Evolutionary conservation across 2,329 filamentous ascomycete species (phyloP).

Genomic region (Phialophora chinensis): DNA sequence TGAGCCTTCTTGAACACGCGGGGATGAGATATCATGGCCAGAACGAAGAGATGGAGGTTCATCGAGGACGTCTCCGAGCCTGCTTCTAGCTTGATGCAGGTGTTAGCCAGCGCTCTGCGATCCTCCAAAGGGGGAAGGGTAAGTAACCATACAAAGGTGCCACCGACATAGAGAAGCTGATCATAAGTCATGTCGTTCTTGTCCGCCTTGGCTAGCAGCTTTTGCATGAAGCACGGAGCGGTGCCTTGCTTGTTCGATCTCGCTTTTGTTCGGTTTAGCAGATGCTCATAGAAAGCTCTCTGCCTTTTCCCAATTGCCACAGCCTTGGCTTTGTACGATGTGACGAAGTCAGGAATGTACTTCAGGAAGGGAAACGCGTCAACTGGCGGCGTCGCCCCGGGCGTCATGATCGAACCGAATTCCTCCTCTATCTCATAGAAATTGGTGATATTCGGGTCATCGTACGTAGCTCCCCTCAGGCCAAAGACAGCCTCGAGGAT

Average conservation of each 20-base stretch:
- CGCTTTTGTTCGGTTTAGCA: conserved; percentile 19
- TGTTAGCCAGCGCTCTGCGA: not conserved
- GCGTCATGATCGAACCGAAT: conserved; percentile 16
- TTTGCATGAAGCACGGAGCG: conserved; percentile 31
- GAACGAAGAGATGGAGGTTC: conserved; percentile 29
- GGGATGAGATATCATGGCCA: conserved; percentile 47
- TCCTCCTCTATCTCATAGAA: conserved; percentile 22
- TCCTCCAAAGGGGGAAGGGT: not conserved
- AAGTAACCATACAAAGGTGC: conserved; percentile 18
- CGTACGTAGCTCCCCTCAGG: conserved; percentile 21
- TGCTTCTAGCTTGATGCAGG: conserved; percentile 31
- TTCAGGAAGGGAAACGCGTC: conserved; percentile 55
- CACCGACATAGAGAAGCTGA: conserved; percentile 21
- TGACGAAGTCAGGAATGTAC: conserved; percentile 51
- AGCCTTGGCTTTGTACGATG: conserved; percentile 52
- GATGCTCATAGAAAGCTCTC: conserved; percentile 7
- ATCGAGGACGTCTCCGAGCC: conserved; percentile 37
- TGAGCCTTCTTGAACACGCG: conserved; percentile 54
- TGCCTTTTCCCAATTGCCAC: conserved; percentile 37
- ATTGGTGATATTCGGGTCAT: conserved; percentile 14
- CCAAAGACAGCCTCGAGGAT: conserved; percentile 26
- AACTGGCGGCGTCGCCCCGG: conserved; percentile 40
- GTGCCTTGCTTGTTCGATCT: conserved; percentile 3
- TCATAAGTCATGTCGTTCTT: conserved; percentile 18
- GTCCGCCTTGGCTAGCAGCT: conserved; percentile 15